Evolutionary conservation across 352 stramenopile species (phyloP), one percentile per base, ranked within the genome.

Genomic region (Globisporangium camurandrum): DNA sequence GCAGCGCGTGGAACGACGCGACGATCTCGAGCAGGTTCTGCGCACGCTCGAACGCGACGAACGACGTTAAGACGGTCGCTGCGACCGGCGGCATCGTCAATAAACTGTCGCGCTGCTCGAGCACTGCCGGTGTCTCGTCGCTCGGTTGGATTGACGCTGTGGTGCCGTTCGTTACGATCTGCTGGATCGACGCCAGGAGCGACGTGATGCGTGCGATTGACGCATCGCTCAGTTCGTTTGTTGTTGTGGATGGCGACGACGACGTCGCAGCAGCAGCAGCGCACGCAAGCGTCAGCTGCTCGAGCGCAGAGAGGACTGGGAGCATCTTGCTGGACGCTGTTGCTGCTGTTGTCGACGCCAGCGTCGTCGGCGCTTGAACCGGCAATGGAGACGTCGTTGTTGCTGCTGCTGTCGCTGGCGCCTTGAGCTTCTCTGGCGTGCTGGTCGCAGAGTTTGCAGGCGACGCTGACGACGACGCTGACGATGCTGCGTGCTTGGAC

Each of bases 21-120:
- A 86, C 57, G 0, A 73, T 67, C 31, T 88, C 76, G 12, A 69
- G 54, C 37, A 86, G 45, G 49, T 88, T 83, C 52, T 86, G 76
- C 9, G 74, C 70, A 1, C 59, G 62, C 48, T 88, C 76, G 45
- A 88, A 88, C 30, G 40, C 51, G 24, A 68, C 79, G 59, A 88
- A 83, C 38, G 74, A 75, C 31, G 84, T 66, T n/a, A 75, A 47
- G 7, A 83, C 69, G 0, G 52, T 68, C 24, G 63, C 37, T 20
- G 61, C 59, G 11, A 72, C 56, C 37, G 75, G 66, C n/a, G n/a
- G n/a, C 19, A 73, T 51, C 36, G 70, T 65, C 0, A 71, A 48
- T 16, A 73, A 47, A 17, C 43, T 56, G 23, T 16, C 36, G 42
- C 43, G 48, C n/a, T n/a, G n/a, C 23, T 80, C 66, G 1, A 75